Evolutionary conservation across 2,329 filamentous ascomycete genomes (phyloP).

Genomic region (Xylariaceae sp.): DNA sequence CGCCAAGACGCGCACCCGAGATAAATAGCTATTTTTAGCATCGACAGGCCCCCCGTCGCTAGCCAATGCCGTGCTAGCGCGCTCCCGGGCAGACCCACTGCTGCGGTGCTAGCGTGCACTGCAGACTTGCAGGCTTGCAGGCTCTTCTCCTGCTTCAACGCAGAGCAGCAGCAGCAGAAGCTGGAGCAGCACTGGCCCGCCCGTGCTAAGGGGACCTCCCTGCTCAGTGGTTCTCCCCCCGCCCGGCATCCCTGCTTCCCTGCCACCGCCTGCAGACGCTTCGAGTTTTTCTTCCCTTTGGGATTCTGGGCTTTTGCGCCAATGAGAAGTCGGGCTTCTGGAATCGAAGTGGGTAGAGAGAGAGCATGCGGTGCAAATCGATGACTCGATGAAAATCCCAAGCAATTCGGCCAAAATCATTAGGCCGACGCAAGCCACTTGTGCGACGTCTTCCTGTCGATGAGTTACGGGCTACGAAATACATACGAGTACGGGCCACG

Average conservation of each 20-base stretch:
- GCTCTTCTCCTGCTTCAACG: too few relatives aligned
- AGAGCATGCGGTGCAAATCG: slow-evolving; percentile 10
- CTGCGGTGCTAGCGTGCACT: background rate
- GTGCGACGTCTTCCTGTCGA: slow-evolving; percentile 7
- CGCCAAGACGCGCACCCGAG: background rate
- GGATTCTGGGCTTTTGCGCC: slow-evolving; percentile 11
- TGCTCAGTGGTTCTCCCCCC: slow-evolving; percentile 6
- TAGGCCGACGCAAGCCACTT: slow-evolving; percentile 19
- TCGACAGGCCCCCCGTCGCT: slow-evolving; percentile 14
- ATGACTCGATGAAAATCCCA: slow-evolving; percentile 18
- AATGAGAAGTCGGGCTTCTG: slow-evolving; percentile 21
- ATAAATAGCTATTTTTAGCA: slow-evolving; percentile 35
- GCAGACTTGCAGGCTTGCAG: background rate
- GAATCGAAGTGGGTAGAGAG: slow-evolving; percentile 23
- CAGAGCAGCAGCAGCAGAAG: too few relatives aligned
- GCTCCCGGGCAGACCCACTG: background rate
- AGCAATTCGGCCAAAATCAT: slow-evolving; percentile 20
- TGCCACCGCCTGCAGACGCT: slow-evolving; percentile 4
- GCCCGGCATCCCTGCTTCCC: slow-evolving; percentile 5
- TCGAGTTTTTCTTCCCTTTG: slow-evolving; percentile 3
- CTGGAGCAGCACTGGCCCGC: too few relatives aligned
- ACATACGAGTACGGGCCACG: too few relatives aligned
- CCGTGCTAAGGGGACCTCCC: too few relatives aligned
- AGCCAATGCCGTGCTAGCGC: slow-evolving; percentile 5
- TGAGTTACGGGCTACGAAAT: background rate